Percentiles rank a stretch among this genome's conserved stretches.
Conservation (phyloP, 352 stramenopile genomes). For the Phytophthora vignae region DNA sequence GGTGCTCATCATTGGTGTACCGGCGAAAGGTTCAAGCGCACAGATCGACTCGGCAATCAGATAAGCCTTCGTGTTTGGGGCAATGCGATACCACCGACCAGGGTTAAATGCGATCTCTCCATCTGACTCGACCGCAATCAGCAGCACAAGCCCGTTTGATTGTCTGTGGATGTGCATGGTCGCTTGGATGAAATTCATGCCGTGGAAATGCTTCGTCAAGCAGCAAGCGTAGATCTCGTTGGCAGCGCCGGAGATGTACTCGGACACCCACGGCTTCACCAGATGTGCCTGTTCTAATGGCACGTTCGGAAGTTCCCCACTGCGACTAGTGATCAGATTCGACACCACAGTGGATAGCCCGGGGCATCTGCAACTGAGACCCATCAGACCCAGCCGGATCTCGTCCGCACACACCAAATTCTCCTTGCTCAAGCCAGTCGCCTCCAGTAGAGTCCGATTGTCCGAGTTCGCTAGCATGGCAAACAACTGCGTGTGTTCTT, state of each 20-base stretch:
- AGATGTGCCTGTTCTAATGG: constrained; percentile 23
- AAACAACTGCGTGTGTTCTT: constrained; percentile 76
- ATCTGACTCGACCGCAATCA: constrained; percentile 79
- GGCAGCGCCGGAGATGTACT: constrained; percentile 80
- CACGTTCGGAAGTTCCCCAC: constrained; percentile 44
- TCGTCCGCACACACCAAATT: constrained; percentile 86
- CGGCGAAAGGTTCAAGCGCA: constrained; percentile 57
- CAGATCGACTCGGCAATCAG: constrained; percentile 80
- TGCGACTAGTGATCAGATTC: constrained; percentile 85
- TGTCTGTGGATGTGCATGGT: constrained; percentile 73
- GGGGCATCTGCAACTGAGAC: constrained; percentile 82
- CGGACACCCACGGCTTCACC: constrained; percentile 62
- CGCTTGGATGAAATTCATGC: constrained; percentile 80
- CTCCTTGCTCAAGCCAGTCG: constrained; percentile 70
- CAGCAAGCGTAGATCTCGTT: constrained; percentile 88
- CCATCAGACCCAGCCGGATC: constrained; percentile 85
- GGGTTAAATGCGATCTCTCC: constrained; percentile 81
- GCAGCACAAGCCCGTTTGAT: constrained; percentile 74
- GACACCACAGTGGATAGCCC: constrained; percentile 86
- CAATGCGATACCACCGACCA: constrained; percentile 65
- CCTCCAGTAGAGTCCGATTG: constrained; percentile 81
- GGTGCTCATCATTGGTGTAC: constrained; percentile 30
- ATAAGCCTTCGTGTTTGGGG: constrained; percentile 65
- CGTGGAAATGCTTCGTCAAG: constrained; percentile 62
- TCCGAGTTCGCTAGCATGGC: constrained; percentile 88